phyloP scores from a whole-genome alignment of 2,329 filamentous ascomycete species.

The Rhinocladiella similis region DNA sequence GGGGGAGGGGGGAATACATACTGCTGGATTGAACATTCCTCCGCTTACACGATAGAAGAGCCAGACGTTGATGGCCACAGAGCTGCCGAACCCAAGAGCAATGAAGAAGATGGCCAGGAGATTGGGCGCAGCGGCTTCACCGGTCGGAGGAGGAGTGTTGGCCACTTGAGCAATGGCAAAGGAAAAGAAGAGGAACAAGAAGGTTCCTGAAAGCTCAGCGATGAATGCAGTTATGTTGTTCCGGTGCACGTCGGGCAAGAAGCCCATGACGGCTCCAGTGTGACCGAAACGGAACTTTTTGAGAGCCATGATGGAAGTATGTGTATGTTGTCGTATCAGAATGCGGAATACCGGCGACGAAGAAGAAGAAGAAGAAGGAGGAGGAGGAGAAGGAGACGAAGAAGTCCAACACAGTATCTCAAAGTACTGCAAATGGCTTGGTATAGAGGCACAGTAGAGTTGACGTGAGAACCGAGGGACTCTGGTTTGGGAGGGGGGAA shows the following conservation, averaged over 20 bases:
- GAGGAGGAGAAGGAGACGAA: too few species aligned
- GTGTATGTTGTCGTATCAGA: background rate
- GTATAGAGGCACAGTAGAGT: too few species aligned
- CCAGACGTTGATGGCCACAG: conserved; percentile 54
- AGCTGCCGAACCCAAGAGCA: conserved; percentile 45
- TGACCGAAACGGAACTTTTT: background rate
- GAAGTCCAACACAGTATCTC: too few species aligned
- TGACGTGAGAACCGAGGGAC: too few species aligned
- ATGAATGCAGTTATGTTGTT: conserved; percentile 44
- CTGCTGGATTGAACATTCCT: conserved; percentile 53
- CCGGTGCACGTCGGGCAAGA: conserved; percentile 11
- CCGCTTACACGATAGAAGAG: conserved; percentile 55
- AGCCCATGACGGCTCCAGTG: conserved; percentile 5
- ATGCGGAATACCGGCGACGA: too few species aligned
- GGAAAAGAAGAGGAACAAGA: conserved; percentile 52
- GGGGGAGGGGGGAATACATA: conserved; percentile 30
- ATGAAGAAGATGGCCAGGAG: conserved; percentile 20
- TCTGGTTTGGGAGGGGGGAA: too few species aligned
- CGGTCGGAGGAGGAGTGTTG: conserved; percentile 36
- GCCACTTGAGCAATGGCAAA: conserved; percentile 50
- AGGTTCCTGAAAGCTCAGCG: conserved; percentile 55
- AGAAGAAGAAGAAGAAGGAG: too few species aligned
- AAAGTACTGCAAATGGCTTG: too few species aligned
- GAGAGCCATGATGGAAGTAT: background rate
- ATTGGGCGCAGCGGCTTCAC: conserved; percentile 6